A percentile compares a stretch with the other conserved stretches of the same genome.
These are phyloP conservation scores for Cruciata laevipes DNA, from an alignment of 257 asterid species.

Conservation along the genomic window DNA sequence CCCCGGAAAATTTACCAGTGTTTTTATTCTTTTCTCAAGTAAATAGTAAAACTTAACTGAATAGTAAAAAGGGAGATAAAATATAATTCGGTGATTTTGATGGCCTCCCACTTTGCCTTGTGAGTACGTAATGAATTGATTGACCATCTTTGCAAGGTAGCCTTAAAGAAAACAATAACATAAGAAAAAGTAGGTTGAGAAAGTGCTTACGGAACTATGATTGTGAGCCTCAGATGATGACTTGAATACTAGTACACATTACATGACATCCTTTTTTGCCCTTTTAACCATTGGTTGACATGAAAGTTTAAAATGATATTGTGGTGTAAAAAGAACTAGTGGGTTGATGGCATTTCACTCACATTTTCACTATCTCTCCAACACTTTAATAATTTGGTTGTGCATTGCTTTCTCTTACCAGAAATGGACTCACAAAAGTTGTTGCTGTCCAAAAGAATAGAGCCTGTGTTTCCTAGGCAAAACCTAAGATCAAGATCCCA, in stretches of 20 bases:
- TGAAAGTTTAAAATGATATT: not conserved
- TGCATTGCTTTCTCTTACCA: constrained; percentile 22
- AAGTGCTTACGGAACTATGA: constrained; percentile 24
- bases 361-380: constrained; percentile 15
- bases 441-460: constrained; percentile 37
- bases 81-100: constrained; percentile 1
- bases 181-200: constrained; percentile 4
- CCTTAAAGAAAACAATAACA: not conserved
- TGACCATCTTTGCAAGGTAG: constrained; percentile 11
- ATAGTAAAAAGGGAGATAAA: not conserved
- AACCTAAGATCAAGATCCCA: not conserved
- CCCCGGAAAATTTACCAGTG: not conserved
- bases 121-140: not conserved
- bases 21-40: too few relatives aligned
- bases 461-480: constrained; percentile 17
- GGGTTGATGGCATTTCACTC: constrained; percentile 20
- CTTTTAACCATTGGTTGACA: not conserved
- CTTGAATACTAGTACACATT: constrained; percentile 15
- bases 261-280: constrained; percentile 28
- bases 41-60: not conserved
- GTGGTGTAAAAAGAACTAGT: constrained; percentile 7
- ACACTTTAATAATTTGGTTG: constrained; percentile 25
- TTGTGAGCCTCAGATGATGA: constrained; percentile 26
- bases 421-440: constrained; percentile 29
- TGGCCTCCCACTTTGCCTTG: not conserved